These are phyloP conservation scores for Leptographium procerum DNA, from an alignment of 2,329 filamentous ascomycete genomes.

Conservation along the genomic window DNA sequence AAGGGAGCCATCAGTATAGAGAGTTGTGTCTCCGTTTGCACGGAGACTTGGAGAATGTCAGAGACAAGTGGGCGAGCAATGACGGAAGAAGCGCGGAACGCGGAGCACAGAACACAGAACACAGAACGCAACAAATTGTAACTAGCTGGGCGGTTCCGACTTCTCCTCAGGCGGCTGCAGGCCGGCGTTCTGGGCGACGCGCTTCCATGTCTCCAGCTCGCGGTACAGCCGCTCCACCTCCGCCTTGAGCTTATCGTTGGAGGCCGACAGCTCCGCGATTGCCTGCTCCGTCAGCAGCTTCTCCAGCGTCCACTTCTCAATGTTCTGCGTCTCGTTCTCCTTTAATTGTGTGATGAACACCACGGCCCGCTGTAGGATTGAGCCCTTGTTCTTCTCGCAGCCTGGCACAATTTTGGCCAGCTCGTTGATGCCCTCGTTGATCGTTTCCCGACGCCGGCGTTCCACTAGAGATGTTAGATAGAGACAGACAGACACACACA, in stretches of 20 bases:
- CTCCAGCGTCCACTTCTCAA: constrained; percentile 86
- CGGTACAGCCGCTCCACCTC: constrained; percentile 70
- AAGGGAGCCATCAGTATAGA: not conserved
- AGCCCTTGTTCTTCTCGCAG: constrained; percentile 98
- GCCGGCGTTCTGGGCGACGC: constrained; percentile 49
- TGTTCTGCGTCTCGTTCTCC: constrained; percentile 86
- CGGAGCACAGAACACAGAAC: not conserved
- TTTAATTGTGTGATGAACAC: constrained; percentile 91
- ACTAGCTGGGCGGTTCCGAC: constrained; percentile 22
- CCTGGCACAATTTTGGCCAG: constrained; percentile 94
- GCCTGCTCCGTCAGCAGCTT: constrained; percentile 85
- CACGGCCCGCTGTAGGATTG: constrained; percentile 85
- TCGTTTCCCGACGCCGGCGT: constrained; percentile 89
- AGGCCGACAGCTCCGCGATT: constrained; percentile 75
- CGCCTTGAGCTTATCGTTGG: constrained; percentile 75
- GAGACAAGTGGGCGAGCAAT: not conserved
- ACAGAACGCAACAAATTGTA: too few species aligned
- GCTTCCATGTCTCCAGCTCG: constrained; percentile 71
- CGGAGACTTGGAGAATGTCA: not conserved
- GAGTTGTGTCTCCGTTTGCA: too few species aligned
- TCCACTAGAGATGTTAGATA: constrained; percentile 57
- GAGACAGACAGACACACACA: not conserved
- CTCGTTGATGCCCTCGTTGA: constrained; percentile 98
- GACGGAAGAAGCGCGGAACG: not conserved
- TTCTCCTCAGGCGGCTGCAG: constrained; percentile 29